phyloP scores from a whole-genome alignment of 2,329 filamentous ascomycete species.

The Lasiodiplodia sp. region DNA sequence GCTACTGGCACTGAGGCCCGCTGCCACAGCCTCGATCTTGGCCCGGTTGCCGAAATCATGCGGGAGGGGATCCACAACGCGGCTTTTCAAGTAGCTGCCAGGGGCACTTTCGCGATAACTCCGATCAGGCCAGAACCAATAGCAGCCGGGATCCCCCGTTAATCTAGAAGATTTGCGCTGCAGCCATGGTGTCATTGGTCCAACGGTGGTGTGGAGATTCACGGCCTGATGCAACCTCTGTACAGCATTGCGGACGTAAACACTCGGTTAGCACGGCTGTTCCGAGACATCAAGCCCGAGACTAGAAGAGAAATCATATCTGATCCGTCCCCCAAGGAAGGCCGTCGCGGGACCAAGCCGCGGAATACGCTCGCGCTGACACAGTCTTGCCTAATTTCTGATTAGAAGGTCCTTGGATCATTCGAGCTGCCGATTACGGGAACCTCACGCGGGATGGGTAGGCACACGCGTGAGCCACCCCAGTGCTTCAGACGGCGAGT shows the following conservation, averaged over 20 bases:
- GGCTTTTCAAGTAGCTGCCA: not conserved
- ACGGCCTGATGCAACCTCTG: slow-evolving; percentile 1
- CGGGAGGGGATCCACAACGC: not conserved
- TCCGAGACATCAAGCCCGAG: not conserved
- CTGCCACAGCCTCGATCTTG: not conserved
- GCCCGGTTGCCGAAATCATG: not conserved
- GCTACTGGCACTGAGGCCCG: too few relatives aligned
- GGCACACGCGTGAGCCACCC: slow-evolving; percentile 14
- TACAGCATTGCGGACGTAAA: slow-evolving; percentile 12
- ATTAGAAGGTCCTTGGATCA: not conserved
- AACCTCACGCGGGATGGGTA: slow-evolving; percentile 19
- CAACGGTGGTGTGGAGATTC: not conserved
- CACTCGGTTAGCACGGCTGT: not conserved
- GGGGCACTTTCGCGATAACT: not conserved
- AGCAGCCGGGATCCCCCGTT: not conserved
- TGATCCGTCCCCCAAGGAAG: not conserved
- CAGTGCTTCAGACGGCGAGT: not conserved
- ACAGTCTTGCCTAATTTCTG: not conserved
- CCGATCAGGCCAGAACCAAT: slow-evolving; percentile 1
- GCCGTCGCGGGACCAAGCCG: not conserved
- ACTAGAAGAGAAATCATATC: slow-evolving; percentile 7
- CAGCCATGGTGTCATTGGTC: not conserved
- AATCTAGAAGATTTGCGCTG: not conserved
- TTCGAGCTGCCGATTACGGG: slow-evolving; percentile 26
- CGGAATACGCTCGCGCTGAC: not conserved